These are phyloP conservation scores for Beta vulgaris DNA, from an alignment of 148 eudicot genomes.

Conservation along the genomic window DNA sequence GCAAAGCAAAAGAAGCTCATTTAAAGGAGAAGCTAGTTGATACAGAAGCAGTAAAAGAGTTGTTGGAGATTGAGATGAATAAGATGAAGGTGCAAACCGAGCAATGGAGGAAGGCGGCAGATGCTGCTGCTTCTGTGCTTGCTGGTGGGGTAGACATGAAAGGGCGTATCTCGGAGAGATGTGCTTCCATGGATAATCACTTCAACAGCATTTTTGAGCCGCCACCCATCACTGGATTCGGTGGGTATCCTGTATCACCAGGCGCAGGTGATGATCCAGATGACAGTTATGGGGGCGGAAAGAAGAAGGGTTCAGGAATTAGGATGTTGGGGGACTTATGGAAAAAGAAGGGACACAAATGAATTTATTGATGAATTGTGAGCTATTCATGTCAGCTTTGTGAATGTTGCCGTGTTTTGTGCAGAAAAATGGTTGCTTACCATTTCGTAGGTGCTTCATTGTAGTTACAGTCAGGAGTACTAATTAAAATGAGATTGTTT, in stretches of 20 bases:
- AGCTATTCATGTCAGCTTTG: not conserved
- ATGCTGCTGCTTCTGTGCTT: constrained; percentile 79
- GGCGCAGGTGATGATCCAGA: constrained; percentile 51
- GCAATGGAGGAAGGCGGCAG: constrained; percentile 98
- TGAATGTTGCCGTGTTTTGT: not conserved
- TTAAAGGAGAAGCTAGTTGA: constrained; percentile 46
- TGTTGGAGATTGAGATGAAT: constrained; percentile 74
- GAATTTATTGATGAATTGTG: not conserved
- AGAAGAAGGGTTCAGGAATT: constrained; percentile 69
- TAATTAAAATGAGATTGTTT: not conserved
- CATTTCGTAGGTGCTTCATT: constrained; percentile 13
- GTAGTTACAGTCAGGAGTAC: not conserved
- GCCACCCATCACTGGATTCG: constrained; percentile 35
- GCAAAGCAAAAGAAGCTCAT: constrained; percentile 34
- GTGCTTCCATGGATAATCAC: constrained; percentile 86
- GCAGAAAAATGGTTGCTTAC: constrained; percentile 35
- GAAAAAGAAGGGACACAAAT: constrained; percentile 85
- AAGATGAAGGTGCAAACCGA: constrained; percentile 86
- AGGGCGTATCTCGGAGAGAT: constrained; percentile 61
- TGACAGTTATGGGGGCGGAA: constrained; percentile 57
- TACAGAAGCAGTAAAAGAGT: constrained; percentile 45
- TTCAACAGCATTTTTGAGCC: constrained; percentile 38
- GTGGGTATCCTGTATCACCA: constrained; percentile 54
- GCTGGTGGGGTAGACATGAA: constrained; percentile 53
- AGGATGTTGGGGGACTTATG: constrained; percentile 90